Evolutionary conservation across 352 stramenopile species (phyloP).

Genomic region (Globisporangium paroecandrum): DNA sequence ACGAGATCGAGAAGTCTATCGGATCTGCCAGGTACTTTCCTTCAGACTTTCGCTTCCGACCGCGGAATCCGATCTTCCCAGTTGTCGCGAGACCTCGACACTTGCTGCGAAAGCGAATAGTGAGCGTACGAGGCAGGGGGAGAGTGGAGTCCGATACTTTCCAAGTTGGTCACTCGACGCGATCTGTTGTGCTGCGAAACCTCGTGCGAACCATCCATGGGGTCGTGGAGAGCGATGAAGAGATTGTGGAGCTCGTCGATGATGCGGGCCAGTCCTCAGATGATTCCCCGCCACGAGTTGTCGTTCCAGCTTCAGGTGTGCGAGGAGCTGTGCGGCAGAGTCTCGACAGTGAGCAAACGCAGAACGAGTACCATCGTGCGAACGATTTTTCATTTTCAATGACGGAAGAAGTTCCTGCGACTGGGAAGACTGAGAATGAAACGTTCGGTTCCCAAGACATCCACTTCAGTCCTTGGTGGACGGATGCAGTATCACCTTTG

Average conservation of each 20-base stretch:
- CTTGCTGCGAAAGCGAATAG: conserved; percentile 32
- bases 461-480: conserved; percentile 18
- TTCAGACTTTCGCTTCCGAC: conserved; percentile 26
- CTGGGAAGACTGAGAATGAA: conserved; percentile 4
- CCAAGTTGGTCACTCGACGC: conserved; percentile 37
- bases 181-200: conserved; percentile 40
- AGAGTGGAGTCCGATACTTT: conserved; percentile 21
- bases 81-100: conserved; percentile 35
- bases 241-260: conserved; percentile 3
- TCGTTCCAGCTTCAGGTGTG: not conserved
- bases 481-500: conserved; percentile 1
- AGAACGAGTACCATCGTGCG: conserved; percentile 4
- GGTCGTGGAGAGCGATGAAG: conserved; percentile 28
- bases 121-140: conserved; percentile 7
- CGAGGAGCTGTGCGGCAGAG: not conserved
- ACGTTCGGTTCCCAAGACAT: conserved; percentile 12
- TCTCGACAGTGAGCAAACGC: not conserved
- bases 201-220: conserved; percentile 55
- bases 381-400: conserved; percentile 15
- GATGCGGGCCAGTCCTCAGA: not conserved
- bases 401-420: not conserved
- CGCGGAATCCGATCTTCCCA: conserved; percentile 38
- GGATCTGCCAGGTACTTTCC: conserved; percentile 45
- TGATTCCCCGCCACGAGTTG: not conserved
- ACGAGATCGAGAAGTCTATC: conserved; percentile 58